phyloP scores from a whole-genome alignment of 345 rosid genomes.

The Aurinia saxatilis region DNA sequence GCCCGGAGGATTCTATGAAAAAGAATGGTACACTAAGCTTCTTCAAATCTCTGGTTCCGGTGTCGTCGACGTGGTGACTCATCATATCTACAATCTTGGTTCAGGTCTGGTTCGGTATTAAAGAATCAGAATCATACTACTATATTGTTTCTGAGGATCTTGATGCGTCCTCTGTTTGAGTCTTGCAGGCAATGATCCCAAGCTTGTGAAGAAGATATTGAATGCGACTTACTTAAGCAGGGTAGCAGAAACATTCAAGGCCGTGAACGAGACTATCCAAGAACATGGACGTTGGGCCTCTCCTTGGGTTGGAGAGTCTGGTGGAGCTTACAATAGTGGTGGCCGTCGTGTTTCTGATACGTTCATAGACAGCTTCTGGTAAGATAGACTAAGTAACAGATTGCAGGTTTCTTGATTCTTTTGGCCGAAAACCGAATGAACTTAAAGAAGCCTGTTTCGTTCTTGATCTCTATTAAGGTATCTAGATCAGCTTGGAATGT shows the following conservation, averaged over 20 bases:
- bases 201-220: constrained; percentile 66
- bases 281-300: constrained; percentile 81
- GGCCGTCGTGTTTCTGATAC: constrained; percentile 78
- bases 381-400: not conserved
- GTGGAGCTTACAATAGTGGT: constrained; percentile 97
- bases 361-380: constrained; percentile 94
- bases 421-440: not conserved
- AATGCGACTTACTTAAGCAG: constrained; percentile 58
- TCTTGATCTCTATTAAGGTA: constrained; percentile 45
- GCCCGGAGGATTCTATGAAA: constrained; percentile 90
- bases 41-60: constrained; percentile 69
- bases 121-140: not conserved
- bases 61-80: constrained; percentile 55
- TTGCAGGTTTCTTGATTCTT: not conserved
- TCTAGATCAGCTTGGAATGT: constrained; percentile 97
- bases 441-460: not conserved
- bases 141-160: not conserved
- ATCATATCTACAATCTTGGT: constrained; percentile 96
- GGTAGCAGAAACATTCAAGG: constrained; percentile 49
- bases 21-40: constrained; percentile 62
- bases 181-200: constrained; percentile 71
- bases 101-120: constrained; percentile 38
- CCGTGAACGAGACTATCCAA: constrained; percentile 44
- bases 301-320: constrained; percentile 99
- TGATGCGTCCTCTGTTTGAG: not conserved